Evolutionary conservation across 371 early-diverging fungal species (phyloP).

Genomic region (Capillidium heterosporum): DNA sequence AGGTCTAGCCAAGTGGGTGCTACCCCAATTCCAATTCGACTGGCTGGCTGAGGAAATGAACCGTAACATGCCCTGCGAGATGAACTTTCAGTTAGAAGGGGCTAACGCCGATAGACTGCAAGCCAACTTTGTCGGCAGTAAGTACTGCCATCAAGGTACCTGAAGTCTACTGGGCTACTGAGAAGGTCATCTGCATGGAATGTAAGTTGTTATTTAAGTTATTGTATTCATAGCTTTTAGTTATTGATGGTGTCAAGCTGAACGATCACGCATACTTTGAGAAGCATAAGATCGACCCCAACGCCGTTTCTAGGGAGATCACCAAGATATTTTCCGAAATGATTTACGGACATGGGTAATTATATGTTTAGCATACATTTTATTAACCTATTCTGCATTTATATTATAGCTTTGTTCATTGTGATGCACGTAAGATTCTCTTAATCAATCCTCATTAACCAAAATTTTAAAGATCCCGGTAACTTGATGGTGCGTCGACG

Average conservation of each 20-base stretch:
- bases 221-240: constrained; percentile 8
- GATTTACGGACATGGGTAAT: constrained; percentile 71
- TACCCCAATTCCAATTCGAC: constrained; percentile 74
- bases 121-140: constrained; percentile 30
- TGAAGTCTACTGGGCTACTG: constrained; percentile 19
- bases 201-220: constrained; percentile 8
- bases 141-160: constrained; percentile 18
- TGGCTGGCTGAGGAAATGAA: constrained; percentile 86
- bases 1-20: constrained; percentile 35
- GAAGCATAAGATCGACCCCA: constrained; percentile 43
- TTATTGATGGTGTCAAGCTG: constrained; percentile 50
- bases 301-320: constrained; percentile 49
- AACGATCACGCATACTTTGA: constrained; percentile 54
- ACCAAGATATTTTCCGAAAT: constrained; percentile 64
- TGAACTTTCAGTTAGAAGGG: constrained; percentile 70
- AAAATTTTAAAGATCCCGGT: constrained; percentile 30
- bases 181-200: constrained; percentile 27
- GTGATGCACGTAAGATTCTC: constrained; percentile 41
- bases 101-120: constrained; percentile 41
- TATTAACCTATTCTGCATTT: constrained; percentile 1
- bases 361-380: not conserved
- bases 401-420: constrained; percentile 37
- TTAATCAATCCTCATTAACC: not conserved
- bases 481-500: constrained; percentile 43
- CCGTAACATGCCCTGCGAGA: constrained; percentile 60